Base-by-base conservation (phyloP, 345 rosid genomes). In the Citrus medica region DNA sequence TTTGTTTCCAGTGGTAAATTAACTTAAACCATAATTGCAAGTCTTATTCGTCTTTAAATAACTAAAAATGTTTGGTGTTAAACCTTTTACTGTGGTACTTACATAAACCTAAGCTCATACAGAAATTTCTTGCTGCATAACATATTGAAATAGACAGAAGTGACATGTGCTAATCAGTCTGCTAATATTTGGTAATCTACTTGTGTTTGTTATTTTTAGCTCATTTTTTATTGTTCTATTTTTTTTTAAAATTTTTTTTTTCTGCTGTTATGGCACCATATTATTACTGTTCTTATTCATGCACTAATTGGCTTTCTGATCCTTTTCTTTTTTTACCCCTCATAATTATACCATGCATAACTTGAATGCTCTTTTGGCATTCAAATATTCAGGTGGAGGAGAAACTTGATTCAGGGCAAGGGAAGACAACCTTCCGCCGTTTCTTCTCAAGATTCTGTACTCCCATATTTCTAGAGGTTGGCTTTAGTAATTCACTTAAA, bases 381-480 rank as follows among this genome's bases (percentile, higher is more conserved):
- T 46, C 37, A 42, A 75, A 58, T 76, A 9, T 80, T 59, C 82
- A 97, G 99, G 98, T 97, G 64, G 99, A 97, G 87, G 99, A 97
- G 88, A 94, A 94, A 85, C 98, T 97, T 22, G 99, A 97, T 81
- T 32, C 90, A 60, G 94, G 93, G 56, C 98, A 94, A 86, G 98
- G 94, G 73, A 97, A 97, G 79, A 86, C 98, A 76, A 60, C 82
- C 33, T 85, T 79, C 76, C 97, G 98, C 21, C 98, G 98, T 63
- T 83, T 93, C 72, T 91, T 97, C 79, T 90, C 98, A 78, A 87
- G 99, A 87, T 94, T 97, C 82, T 94, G 95, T 79, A 97, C 99
- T 1, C 99, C 99, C 21, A 97, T 97, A 73, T 97, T 93, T 87
- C 83, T 97, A 82, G 99, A 97, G 97, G 99, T 96, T 81, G 75